phyloP scores from a whole-genome alignment of 2,329 filamentous ascomycete genomes.

The Thermoascus crustaceus region DNA sequence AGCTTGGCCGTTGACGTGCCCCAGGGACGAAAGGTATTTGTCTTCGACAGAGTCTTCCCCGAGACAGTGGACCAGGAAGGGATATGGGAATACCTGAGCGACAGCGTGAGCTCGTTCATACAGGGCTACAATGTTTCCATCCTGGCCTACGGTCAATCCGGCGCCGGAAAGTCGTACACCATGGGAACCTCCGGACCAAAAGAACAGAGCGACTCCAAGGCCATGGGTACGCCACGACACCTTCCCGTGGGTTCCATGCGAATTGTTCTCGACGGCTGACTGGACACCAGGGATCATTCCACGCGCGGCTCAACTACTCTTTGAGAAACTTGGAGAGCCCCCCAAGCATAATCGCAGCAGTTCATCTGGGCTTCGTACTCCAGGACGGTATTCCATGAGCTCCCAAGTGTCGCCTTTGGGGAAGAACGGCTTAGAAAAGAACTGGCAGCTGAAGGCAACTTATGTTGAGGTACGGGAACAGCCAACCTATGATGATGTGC shows the following conservation, averaged over 20 bases:
- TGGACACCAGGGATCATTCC: slow-evolving; percentile 56
- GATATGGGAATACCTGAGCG: slow-evolving; percentile 86
- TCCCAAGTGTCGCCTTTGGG: slow-evolving; percentile 42
- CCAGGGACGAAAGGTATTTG: slow-evolving; percentile 87
- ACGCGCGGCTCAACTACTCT: slow-evolving; percentile 75
- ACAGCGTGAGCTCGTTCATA: slow-evolving; percentile 81
- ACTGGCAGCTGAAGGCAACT: slow-evolving; percentile 86
- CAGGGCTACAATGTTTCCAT: slow-evolving; percentile 99
- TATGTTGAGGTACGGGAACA: slow-evolving; percentile 60
- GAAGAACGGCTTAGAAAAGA: slow-evolving; percentile 54
- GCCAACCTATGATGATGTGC: slow-evolving; percentile 4
- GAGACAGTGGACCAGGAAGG: slow-evolving; percentile 78
- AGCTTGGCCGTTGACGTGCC: slow-evolving; percentile 82
- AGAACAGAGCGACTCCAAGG: slow-evolving; percentile 61
- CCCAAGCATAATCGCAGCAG: slow-evolving; percentile 52
- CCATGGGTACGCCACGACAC: slow-evolving; percentile 61
- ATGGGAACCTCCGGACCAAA: slow-evolving; percentile 90
- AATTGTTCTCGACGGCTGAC: neutral
- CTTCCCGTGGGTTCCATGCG: slow-evolving; percentile 10
- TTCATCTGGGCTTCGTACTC: slow-evolving; percentile 70
- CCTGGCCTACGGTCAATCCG: slow-evolving; percentile 93
- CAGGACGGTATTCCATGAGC: slow-evolving; percentile 64
- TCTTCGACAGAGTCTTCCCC: slow-evolving; percentile 91
- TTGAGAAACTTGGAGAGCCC: slow-evolving; percentile 69
- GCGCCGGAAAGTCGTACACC: slow-evolving; percentile 94